Percentiles rank a stretch among this genome's conserved stretches.
Conservation (phyloP, 805 yeast species). For the Kregervanrija fluxuum region DNA sequence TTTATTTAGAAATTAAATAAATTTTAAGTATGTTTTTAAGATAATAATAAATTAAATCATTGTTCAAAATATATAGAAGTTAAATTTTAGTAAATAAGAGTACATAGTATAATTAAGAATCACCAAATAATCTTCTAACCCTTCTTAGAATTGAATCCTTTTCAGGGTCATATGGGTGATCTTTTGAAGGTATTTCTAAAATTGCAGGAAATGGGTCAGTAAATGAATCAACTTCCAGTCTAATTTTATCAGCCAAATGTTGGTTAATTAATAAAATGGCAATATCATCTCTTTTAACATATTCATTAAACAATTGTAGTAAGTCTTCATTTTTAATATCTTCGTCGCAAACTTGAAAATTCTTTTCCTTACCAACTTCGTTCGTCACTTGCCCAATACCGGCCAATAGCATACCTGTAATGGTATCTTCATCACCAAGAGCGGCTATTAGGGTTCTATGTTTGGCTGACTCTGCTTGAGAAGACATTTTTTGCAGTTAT, state of each 20-base stretch:
- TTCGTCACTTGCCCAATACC: slow-evolving; percentile 83
- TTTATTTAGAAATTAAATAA: too few species aligned
- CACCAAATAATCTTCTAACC: slow-evolving; percentile 93
- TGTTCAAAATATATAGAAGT: too few species aligned
- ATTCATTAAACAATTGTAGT: slow-evolving; percentile 65
- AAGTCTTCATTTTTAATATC: slow-evolving; percentile 74
- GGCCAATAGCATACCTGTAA: slow-evolving; percentile 91
- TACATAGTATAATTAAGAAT: slow-evolving; percentile 23
- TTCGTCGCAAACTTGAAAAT: slow-evolving; percentile 72
- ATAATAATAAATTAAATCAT: too few species aligned
- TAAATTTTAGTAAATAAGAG: neutral
- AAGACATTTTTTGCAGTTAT: too few species aligned
- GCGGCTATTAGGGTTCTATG: slow-evolving; percentile 86
- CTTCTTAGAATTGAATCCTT: slow-evolving; percentile 93
- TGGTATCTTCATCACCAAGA: slow-evolving; percentile 96
- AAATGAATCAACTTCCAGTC: slow-evolving; percentile 74
- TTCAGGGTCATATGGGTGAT: slow-evolving; percentile 97
- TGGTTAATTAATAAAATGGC: slow-evolving; percentile 92
- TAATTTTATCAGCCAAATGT: slow-evolving; percentile 85
- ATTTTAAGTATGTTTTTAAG: too few species aligned
- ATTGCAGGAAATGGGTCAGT: slow-evolving; percentile 94
- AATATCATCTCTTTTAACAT: slow-evolving; percentile 79
- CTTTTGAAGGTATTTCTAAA: slow-evolving; percentile 95
- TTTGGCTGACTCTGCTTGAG: slow-evolving; percentile 12
- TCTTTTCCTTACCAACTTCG: slow-evolving; percentile 61